Conservation (phyloP, 306 rosid genomes). For the Myrica gale region DNA sequence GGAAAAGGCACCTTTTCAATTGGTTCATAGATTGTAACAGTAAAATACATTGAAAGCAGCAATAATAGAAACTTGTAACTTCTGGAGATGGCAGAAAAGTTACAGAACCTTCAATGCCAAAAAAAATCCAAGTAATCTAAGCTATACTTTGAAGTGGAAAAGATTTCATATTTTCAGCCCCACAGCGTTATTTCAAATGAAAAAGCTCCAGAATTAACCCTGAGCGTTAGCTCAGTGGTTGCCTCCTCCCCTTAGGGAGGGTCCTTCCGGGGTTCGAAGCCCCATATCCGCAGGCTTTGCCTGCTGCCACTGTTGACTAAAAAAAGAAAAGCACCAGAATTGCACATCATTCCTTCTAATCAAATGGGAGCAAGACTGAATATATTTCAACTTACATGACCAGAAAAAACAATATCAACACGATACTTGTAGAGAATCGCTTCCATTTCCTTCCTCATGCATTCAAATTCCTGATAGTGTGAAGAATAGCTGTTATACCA, state of each 20-base stretch:
- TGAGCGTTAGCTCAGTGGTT: too few species aligned
- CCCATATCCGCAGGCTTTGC: too few species aligned
- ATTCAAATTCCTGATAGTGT: slow-evolving; percentile 90
- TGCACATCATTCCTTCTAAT: slow-evolving; percentile 4
- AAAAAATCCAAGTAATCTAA: background rate
- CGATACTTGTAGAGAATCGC: slow-evolving; percentile 59
- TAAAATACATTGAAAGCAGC: background rate
- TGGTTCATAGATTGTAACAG: background rate
- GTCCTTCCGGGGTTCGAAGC: too few species aligned
- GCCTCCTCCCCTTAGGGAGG: too few species aligned
- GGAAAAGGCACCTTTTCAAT: background rate
- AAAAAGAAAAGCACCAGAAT: background rate
- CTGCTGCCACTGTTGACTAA: too few species aligned
- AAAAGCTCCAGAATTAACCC: background rate
- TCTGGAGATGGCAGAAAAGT: background rate
- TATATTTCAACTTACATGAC: slow-evolving; percentile 70
- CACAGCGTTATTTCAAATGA: background rate
- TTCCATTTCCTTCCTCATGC: slow-evolving; percentile 97
- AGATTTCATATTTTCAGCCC: background rate
- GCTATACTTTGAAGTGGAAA: background rate
- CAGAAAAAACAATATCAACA: slow-evolving; percentile 74
- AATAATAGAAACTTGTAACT: background rate
- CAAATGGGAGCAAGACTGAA: slow-evolving; percentile 2
- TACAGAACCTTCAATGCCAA: background rate
- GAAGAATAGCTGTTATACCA: slow-evolving; percentile 92